Base-by-base conservation (phyloP, 2,329 filamentous ascomycete genomes). In the Bipolaris cookei region DNA sequence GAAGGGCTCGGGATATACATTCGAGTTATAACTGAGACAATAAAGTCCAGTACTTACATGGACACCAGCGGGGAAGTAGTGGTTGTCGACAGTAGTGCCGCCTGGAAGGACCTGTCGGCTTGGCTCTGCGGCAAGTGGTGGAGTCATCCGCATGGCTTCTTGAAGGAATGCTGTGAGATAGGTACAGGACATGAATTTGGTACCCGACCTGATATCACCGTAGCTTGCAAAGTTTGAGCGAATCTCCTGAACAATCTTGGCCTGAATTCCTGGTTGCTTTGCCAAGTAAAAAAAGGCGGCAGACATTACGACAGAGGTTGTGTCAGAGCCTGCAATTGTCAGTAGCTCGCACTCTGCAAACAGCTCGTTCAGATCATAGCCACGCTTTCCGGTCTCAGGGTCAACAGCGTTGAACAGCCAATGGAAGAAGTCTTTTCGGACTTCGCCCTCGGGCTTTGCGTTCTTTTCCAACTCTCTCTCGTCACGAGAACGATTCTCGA, bases 391-490 rank as follows among this genome's bases (percentile, higher is more conserved):
- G 4, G 77, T 76, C 59, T 78, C 66, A 3, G 76, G 74, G 65
- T 82, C 73, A 56, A 74, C 69, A 48, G 78, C 74, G 46, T 77
- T 68, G 54, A 78, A 69, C 4, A 79, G 69, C 71, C 80, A 72
- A 57, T 79, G 68, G 64, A 78, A 77, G 55, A 80, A 77, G 62
- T 80, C 80, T 42, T 77, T 77, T 7, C 67, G 64, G 6, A 62
- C 41, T 54, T 70, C 62, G 8, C 38, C 35, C 2, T 67, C 63
- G 4, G 63, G 51, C 46, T 67, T 66, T 2, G 56, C 56, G 6
- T 54, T 57, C 30, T 37, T 57, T 21, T 64, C 64, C 28, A 60
- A 37, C 13, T 66, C 59, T 35, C 66, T 30, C 23, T 67, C 51
- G 3, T 56, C 44, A 14, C 41, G 34, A 2, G 62, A 59, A 11